Evolutionary conservation across 768 basidiomycete species (phyloP), one percentile per base, ranked within the genome.

Genomic region (Psilocybe tampanensis): DNA sequence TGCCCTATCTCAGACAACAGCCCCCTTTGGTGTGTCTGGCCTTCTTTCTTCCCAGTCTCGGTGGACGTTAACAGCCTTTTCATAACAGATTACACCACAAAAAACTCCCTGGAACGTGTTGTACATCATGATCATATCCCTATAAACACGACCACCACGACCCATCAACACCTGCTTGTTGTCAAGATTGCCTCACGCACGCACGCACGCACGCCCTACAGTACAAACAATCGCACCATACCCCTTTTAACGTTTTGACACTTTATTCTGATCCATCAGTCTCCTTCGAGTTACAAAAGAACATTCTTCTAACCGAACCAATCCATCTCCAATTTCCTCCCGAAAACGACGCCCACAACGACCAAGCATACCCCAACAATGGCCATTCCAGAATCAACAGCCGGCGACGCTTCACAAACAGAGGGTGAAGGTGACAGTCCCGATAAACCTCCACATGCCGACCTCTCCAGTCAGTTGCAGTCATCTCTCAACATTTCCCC

Each of bases 341-440:
- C 55, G 44, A 53, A 52, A 55, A 65, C 60, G 55, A 60, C 58
- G 41, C 52, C 47, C 59, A 48, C 55, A 51, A 65, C 59, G 59
- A 60, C 57, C 44, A 47, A 60, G 47, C 50, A 66, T 66, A 51
- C 21, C 44, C 62, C 65, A 61, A 60, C 54, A 57, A 82, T 83
- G 80, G 72, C 73, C 64, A 71, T 73, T 60, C 75, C 71, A 60
- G 76, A 79, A 62, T 72, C 80, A 52, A 75, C 80, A 65, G n/a
- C n/a, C n/a, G 83, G 83, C 59, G 76, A 76, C 59, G 71, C 83
- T 36, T 65, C 82, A 23, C 79, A 80, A 63, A 70, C 79, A 49
- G 85, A 86, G 59, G 76, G 78, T 56, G 86, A 88, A 60, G 76
- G 79, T 48, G 85, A 88, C 66, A 74, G 80, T 55, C 74, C 83